Evolutionary conservation across 768 basidiomycete genomes (phyloP).

Genomic region (Auriscalpium vulgare): DNA sequence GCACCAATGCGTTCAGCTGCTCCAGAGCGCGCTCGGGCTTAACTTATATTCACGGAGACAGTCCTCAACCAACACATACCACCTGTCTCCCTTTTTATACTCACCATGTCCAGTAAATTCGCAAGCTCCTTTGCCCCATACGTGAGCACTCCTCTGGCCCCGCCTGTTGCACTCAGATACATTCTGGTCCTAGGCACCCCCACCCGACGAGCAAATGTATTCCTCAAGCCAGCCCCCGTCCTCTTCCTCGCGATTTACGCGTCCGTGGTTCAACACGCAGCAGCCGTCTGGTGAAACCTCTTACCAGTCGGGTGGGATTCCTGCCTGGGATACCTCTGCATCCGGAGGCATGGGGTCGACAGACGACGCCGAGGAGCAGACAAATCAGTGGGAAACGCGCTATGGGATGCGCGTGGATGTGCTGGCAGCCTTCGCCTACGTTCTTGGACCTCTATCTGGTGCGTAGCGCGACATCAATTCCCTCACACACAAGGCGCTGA

Average conservation of each 20-base stretch:
- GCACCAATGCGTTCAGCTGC: not conserved
- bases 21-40: not conserved
- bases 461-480: constrained; percentile 14
- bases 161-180: not conserved
- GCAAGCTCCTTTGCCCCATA: constrained; percentile 57
- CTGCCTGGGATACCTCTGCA: constrained; percentile 43
- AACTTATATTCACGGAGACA: not conserved
- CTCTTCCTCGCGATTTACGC: constrained; percentile 23
- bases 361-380: constrained; percentile 32
- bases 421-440: constrained; percentile 54
- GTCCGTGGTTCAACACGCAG: constrained; percentile 47
- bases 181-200: constrained; percentile 36
- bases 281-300: constrained; percentile 30
- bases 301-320: constrained; percentile 65
- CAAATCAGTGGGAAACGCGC: constrained; percentile 64
- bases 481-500: too few species aligned
- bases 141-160: constrained; percentile 27
- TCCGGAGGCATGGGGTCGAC: constrained; percentile 28
- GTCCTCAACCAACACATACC: not conserved
- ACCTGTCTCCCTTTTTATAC: not conserved
- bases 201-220: constrained; percentile 45
- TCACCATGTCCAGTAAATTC: constrained; percentile 30
- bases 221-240: constrained; percentile 16
- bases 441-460: constrained; percentile 71
- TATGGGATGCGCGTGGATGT: constrained; percentile 61